Base-by-base conservation (phyloP, 495 filamentous ascomycete genomes). In the Hypomontagnella monticulosa region DNA sequence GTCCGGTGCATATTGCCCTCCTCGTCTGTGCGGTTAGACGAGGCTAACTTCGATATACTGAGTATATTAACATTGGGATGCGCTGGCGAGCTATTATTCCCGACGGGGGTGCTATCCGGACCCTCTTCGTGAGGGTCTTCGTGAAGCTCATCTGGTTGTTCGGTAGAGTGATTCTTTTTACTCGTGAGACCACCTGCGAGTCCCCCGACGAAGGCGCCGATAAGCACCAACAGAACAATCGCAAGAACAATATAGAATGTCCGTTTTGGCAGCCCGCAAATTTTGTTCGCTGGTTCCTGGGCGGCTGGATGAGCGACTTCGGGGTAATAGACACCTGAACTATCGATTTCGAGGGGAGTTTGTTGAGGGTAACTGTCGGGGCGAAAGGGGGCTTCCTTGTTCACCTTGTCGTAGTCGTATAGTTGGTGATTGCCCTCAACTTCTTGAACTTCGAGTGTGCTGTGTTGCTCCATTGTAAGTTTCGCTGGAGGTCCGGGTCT, bases 181-280 rank as follows among this genome's bases (percentile, higher is more conserved):
- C 16, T 23, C 20, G 20, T 19, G 15, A 66, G 20, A 9, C 61
- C 47, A 14, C 54, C 61, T n/a, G 48, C 55, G 8, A 55, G 23
- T 34, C 62, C 62, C 23, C 62, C 62, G 15, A 43, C 62, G 27
- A 65, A 7, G 9, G 54, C 61, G 19, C 55, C 62, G n/a, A 55
- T 49, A 27, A 66, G 14, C 12, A 55, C 48, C 10, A 66, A 9
- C 14, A 62, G 11, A 10, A 8, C 43, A 4, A 36, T 14, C 2
- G 12, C 7, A 9, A 66, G 42, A 10, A 55, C 4, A n/a, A 54
- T 0, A 36, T 49, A 48, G 30, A 65, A 58, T 34, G 0, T 42
- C 15, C 54, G 61, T 12, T 36, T 58, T 18, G 54, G 42, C 7
- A 65, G 10, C 4, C 61, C 61, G 20, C 61, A 59, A 37, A 53